phyloP scores from a whole-genome alignment of 148 eudicot genomes.

The Chenopodium suecicum region DNA sequence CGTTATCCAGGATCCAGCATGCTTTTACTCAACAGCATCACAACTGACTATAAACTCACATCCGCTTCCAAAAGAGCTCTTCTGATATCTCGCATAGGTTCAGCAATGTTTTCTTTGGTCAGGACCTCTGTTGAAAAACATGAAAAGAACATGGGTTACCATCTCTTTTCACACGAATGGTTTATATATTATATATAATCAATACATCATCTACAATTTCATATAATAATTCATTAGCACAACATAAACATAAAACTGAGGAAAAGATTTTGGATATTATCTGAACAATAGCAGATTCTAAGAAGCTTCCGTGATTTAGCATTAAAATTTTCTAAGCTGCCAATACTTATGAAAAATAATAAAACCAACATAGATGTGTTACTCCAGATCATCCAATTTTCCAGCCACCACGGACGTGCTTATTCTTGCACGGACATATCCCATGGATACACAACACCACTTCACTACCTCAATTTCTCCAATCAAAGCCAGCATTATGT shows the following conservation, averaged over 20 bases:
- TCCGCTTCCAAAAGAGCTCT: conserved; percentile 98
- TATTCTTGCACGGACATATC: no score
- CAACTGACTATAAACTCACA: conserved; percentile 57
- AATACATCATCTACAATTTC: neutral
- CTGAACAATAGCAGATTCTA: neutral
- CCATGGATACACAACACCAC: no score
- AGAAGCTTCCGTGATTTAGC: neutral
- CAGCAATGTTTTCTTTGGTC: conserved; percentile 93
- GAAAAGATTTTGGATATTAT: neutral
- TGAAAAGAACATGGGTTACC: neutral
- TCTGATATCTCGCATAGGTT: conserved; percentile 96
- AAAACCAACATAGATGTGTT: no score
- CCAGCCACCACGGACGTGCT: no score
- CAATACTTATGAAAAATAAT: no score
- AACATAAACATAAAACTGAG: neutral
- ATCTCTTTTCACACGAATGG: neutral
- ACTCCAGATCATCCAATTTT: no score
- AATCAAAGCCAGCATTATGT: no score
- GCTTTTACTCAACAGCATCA: neutral
- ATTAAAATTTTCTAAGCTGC: neutral
- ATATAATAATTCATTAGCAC: neutral
- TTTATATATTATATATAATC: neutral
- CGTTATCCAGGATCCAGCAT: neutral
- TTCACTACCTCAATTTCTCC: no score
- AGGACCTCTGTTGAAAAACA: conserved; percentile 57